Evolutionary conservation across 75 land plant species (phyloP).

Genomic region (Selaginella tamariscina): DNA sequence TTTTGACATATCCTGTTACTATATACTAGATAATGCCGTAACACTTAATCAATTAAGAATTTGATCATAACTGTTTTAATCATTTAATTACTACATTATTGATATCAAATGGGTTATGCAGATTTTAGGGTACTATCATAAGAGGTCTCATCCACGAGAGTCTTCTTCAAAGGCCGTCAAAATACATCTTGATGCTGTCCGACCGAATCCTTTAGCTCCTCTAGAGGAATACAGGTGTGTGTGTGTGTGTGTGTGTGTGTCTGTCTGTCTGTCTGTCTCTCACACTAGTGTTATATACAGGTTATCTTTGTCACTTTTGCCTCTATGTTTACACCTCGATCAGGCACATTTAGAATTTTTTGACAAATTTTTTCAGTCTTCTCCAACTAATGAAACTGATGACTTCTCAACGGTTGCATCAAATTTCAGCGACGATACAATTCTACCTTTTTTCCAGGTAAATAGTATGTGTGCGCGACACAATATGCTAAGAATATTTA

Average conservation of each 20-base stretch:
- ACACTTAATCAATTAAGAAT: no score
- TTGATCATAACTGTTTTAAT: not conserved
- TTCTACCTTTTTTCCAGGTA: conserved; percentile 93
- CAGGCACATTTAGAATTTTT: conserved; percentile 86
- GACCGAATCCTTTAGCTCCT: conserved; percentile 69
- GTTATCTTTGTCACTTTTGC: conserved; percentile 49
- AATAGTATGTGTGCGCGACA: no score
- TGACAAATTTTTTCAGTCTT: conserved; percentile 38
- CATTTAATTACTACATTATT: not conserved
- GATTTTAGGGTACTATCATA: conserved; percentile 65
- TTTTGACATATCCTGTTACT: no score
- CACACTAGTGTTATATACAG: conserved; percentile 26
- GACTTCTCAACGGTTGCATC: conserved; percentile 9
- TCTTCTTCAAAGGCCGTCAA: conserved; percentile 72
- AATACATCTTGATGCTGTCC: conserved; percentile 70
- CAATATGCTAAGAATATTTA: no score
- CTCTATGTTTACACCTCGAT: conserved; percentile 75
- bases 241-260: not conserved
- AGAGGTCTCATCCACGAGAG: conserved; percentile 63
- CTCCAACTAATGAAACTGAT: not conserved
- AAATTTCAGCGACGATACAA: conserved; percentile 34
- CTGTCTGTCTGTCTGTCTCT: not conserved
- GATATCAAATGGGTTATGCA: conserved; percentile 21
- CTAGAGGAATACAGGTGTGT: conserved; percentile 82
- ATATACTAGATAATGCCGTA: no score